Percentiles rank a stretch among this genome's conserved stretches.
These are phyloP conservation scores for Rutstroemia sp. DNA, from an alignment of 2,329 filamentous ascomycete genomes.

Conservation along the genomic window DNA sequence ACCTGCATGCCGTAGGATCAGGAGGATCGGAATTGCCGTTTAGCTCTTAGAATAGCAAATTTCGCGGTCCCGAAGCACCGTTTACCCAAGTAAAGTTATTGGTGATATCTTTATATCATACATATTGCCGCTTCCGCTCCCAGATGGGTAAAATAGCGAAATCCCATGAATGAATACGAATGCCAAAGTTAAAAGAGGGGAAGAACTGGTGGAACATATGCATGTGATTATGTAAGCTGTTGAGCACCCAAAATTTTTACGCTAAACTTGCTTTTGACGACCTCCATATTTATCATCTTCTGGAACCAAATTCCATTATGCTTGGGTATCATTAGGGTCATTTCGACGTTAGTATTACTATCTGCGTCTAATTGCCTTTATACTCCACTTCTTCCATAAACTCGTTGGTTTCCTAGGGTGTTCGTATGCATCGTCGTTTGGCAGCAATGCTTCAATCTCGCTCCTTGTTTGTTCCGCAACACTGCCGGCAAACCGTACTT, in stretches of 20 bases:
- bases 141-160: neutral
- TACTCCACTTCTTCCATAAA: slow-evolving; percentile 2
- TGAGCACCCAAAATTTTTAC: too few relatives aligned
- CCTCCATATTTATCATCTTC: too few relatives aligned
- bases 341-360: neutral
- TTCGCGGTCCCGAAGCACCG: neutral
- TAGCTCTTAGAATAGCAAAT: slow-evolving; percentile 4
- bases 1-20: slow-evolving; percentile 2
- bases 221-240: too few relatives aligned
- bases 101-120: too few relatives aligned
- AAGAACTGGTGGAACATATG: too few relatives aligned
- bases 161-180: neutral
- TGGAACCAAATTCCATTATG: too few relatives aligned
- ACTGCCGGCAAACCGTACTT: neutral
- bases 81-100: too few relatives aligned
- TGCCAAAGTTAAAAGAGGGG: too few relatives aligned
- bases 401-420: neutral
- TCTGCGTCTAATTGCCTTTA: neutral
- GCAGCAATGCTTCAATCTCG: slow-evolving; percentile 1
- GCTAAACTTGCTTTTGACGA: too few relatives aligned
- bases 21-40: slow-evolving; percentile 2
- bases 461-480: neutral
- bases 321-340: too few relatives aligned
- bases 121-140: neutral
- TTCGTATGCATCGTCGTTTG: neutral